Base-by-base conservation (phyloP, 345 rosid genomes). In the Salix caprea region DNA sequence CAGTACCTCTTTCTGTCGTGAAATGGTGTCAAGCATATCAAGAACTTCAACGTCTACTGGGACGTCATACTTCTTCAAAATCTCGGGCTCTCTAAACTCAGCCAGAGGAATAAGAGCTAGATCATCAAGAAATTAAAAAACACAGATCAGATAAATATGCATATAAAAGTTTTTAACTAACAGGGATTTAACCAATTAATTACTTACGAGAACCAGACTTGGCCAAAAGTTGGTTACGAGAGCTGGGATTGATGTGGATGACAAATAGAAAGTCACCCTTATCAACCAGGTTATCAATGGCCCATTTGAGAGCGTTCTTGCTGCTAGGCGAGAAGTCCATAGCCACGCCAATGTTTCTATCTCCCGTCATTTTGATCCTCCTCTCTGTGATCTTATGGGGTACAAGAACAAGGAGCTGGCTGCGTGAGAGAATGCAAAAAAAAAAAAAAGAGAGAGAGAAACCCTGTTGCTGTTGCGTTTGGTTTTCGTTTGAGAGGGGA, bases 251-350 rank as follows among this genome's bases (percentile, higher is more conserved):
- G 81, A 95, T 74, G 84, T 92, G 94, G 86, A 96, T 82, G 82
- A 96, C 72, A 73, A 71, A 87, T 62, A 96, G 80, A 18, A 90
- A 86, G 72, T 96, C 99, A n/a, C 90, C 92, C 77, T 82, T 87
- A 61, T 94, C 89, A 0, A 89, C 92, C 74, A 96, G 87, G 84
- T 93, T 96, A 11, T 92, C 80, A 4, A 94, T 71, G 5, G 98
- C 94, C 99, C 99, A 96, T 74, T 83, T 72, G 8, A 96, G 87
- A 77, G 99, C 99, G 71, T 81, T 80, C 85, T 92, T 96, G 95
- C 99, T 96, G 90, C 97, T 91, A 50, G 66, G 79, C 0, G 99
- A 96, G 90, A 92, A 96, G 74, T 96, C 99, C 98, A 96, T 80
- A 10, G 97, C 98, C 79, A 94, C 87, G 1, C 98, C 98, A 11